Base-by-base conservation (phyloP, 257 asterid genomes). In the Penstemon davidsonii region DNA sequence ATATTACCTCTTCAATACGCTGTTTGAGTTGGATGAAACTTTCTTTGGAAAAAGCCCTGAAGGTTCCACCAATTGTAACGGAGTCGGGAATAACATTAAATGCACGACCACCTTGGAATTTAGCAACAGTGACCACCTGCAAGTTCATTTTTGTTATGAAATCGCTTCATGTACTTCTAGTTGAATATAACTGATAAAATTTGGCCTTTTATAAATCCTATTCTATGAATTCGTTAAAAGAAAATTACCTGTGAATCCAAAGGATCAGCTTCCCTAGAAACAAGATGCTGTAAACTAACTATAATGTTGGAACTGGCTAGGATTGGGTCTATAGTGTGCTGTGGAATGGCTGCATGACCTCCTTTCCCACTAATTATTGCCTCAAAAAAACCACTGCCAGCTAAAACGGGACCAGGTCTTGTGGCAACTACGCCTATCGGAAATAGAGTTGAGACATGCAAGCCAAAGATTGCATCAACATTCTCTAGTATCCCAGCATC, bases 251-350 rank as follows among this genome's bases (percentile, higher is more conserved):
- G 90, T 38, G 96, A 81, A 75, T 88, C 93, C 53, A 86, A 75
- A 18, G 96, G 96, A 83, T 88, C 91, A 47, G 93, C 80, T 78
- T 86, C 89, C n/a, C 96, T 82, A 4, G 96, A 88, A 67, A 86
- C 82, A 51, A 88, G 84, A 46, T 83, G 89, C 78, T 88, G 96
- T 64, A 88, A 79, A 52, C 83, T 86, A 60, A 86, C 66, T 66
- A 88, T 58, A 37, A 83, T 75, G 56, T 71, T 80, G 8, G 96
- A 84, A 68, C 80, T 66, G 60, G 93, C 91, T 62, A 86, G 15
- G 18, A 88, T 81, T 3, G 91, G 96, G 76, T 88, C 93, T 8
- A 81, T 73, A 18, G 89, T 43, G 3, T 75, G 77, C 59, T 88
- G 96, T 4, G 96, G 96, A 71, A 82, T 55, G 15, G 91, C 93